Evolutionary conservation across 1,284 basidiomycete species (phyloP), one percentile per base, ranked within the genome.

Genomic region (Vanrija sp.): DNA sequence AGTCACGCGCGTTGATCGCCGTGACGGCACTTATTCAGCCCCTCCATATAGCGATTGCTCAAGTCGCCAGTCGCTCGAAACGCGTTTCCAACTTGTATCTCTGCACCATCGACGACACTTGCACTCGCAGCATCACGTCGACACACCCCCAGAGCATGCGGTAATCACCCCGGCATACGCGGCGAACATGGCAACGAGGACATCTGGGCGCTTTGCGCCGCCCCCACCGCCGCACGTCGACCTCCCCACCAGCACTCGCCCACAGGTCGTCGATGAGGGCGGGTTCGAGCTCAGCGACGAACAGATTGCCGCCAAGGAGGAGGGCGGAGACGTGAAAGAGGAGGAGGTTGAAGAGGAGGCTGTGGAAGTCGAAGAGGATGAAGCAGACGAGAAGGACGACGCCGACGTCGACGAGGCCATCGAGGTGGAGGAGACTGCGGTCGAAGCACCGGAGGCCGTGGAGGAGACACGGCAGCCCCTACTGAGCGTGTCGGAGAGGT

Each of bases 231-330:
- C 59, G 15, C 57, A 53, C 49, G 56, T 71, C 42, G 58, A 66
- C 18, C 47, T 74, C 2, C 66, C 71, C 2, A 52, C 62, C 3
- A 47, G 53, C 3, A 16, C 47, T 16, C 61, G 56, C 14, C 72
- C 72, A 3, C 72, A 74, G 47, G 48, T 57, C 22, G 62, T 71
- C 36, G 56, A 65, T 44, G 57, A 67, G 3, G 61, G 60, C 8
- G 71, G 68, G 3, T 63, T 53, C 45, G 71, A 72, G 49, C 46
- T 67, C 35, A 66, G 61, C 19, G 64, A 64, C 20, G 68, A 68
- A 47, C 68, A 68, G 52, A 57, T 74, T 27, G 73, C 72, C 56
- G 51, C 56, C 12, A 18, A 19, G 8, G 41, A 35, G 5, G 55
- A 52, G 8, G 45, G 49, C 18, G 50, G 36, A 25, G 27, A 45